Base-by-base conservation (phyloP, 176 grass and related monocot genomes). In the Oryza glaberrima region DNA sequence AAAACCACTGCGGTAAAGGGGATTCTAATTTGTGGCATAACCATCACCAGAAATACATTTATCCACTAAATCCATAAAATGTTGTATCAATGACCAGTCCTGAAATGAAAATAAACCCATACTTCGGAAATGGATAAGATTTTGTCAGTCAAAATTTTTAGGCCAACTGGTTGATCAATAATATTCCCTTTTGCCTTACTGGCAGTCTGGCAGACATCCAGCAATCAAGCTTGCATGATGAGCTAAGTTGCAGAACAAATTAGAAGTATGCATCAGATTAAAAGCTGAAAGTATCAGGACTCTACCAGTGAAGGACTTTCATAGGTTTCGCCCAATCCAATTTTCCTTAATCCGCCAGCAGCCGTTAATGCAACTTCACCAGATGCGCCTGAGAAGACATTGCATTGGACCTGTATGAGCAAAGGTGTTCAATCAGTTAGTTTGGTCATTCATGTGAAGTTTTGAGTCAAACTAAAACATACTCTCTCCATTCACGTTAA, bases 281-380 rank as follows among this genome's bases (percentile, higher is more conserved):
- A 45, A 73, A 86, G 35, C 12, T 67, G 10, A 17, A 86, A 47
- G 58, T 46, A 73, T 79, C 19, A 81, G 20, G 43, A 67, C 63
- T 73, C 35, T 77, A 98, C 96, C 93, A 98, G 85, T 16, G 91
- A 92, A 72, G 93, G 90, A 82, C 88, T 95, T 85, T 95, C 93
- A 17, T 88, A 98, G 75, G 80, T 91, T 13, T 93, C 91, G 60
- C 82, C 71, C 26, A 93, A 65, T 83, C 95, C 95, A 73, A 95
- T 90, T 85, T 95, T 86, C 89, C 91, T 92, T 78, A 95, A 79
- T 35, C 91, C 96, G 34, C 93, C 89, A 45, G 93, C 96, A 45
- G 91, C 93, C 76, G 96, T 98, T 72, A 98, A 78, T 82, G 93
- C 7, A 75, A 95, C 83, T 45, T 95, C 89, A 80, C 91, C 81